phyloP scores from a whole-genome alignment of 2,329 filamentous ascomycete genomes.

The Xylariaceae sp. region DNA sequence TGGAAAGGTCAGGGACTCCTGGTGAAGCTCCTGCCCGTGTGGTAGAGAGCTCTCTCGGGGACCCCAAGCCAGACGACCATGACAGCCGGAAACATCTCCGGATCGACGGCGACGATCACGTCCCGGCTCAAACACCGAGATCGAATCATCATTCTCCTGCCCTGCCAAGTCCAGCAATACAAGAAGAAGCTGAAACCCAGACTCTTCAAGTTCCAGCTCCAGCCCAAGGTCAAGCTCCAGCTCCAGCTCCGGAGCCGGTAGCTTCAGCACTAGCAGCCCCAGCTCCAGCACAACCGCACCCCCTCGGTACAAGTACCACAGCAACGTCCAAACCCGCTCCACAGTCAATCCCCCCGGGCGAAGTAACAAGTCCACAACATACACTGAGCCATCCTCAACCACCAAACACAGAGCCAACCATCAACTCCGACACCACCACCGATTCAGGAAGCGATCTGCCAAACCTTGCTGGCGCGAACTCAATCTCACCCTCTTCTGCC shows the following conservation, averaged over 20 bases:
- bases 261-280: not conserved
- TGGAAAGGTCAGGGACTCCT: not conserved
- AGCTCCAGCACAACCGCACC: not conserved
- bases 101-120: not conserved
- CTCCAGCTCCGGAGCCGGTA: not conserved
- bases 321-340: constrained; percentile 7
- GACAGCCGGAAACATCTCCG: not conserved
- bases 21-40: not conserved
- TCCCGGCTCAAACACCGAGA: not conserved
- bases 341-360: constrained; percentile 6
- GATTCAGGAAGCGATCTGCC: constrained; percentile 33
- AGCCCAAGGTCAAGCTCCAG: constrained; percentile 6
- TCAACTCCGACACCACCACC: constrained; percentile 14
- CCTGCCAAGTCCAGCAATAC: constrained; percentile 4
- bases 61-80: not conserved
- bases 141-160: not conserved
- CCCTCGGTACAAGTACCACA: not conserved
- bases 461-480: constrained; percentile 15
- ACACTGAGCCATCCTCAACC: constrained; percentile 2
- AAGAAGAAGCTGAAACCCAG: not conserved
- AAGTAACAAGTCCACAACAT: not conserved
- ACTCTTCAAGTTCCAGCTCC: not conserved
- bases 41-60: not conserved
- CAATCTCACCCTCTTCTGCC: constrained; percentile 3
- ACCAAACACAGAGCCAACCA: constrained; percentile 3